A percentile compares a stretch with the other conserved stretches of the same genome.
Evolutionary conservation across 345 rosid species (phyloP).

Genomic region (Abelmoschus esculentus): DNA sequence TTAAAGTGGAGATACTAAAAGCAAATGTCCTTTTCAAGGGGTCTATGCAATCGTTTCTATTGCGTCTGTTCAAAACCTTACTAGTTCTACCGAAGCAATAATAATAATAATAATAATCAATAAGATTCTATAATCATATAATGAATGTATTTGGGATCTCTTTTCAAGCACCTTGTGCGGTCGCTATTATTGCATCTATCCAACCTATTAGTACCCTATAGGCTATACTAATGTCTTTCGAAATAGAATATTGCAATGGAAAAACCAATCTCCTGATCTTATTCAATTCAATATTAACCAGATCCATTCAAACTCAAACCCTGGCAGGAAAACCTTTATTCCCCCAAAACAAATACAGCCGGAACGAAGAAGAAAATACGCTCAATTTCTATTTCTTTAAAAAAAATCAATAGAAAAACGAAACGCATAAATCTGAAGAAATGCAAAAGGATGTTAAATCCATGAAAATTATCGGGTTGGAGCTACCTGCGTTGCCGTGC

Average conservation of each 20-base stretch:
- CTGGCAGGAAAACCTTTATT: background rate
- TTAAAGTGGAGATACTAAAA: too few relatives aligned
- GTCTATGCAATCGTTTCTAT: too few relatives aligned
- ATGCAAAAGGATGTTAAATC: background rate
- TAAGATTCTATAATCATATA: too few relatives aligned
- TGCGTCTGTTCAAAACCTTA: too few relatives aligned
- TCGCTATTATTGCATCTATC: too few relatives aligned
- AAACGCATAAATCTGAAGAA: background rate
- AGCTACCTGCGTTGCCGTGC: background rate
- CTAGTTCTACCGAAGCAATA: too few relatives aligned
- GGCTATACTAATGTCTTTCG: background rate
- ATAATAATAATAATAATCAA: too few relatives aligned
- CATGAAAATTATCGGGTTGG: background rate
- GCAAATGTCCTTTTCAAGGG: too few relatives aligned
- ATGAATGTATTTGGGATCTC: too few relatives aligned
- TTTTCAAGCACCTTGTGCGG: too few relatives aligned
- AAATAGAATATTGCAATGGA: background rate
- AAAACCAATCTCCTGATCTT: background rate
- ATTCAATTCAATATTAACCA: background rate
- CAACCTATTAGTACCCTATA: too few relatives aligned
- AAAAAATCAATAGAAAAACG: background rate
- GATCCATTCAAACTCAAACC: background rate
- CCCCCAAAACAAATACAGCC: background rate
- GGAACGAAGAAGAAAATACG: background rate
- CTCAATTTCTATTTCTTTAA: background rate